Base-by-base conservation (phyloP, 2,329 filamentous ascomycete species). In the Magnaporthales sp. region DNA sequence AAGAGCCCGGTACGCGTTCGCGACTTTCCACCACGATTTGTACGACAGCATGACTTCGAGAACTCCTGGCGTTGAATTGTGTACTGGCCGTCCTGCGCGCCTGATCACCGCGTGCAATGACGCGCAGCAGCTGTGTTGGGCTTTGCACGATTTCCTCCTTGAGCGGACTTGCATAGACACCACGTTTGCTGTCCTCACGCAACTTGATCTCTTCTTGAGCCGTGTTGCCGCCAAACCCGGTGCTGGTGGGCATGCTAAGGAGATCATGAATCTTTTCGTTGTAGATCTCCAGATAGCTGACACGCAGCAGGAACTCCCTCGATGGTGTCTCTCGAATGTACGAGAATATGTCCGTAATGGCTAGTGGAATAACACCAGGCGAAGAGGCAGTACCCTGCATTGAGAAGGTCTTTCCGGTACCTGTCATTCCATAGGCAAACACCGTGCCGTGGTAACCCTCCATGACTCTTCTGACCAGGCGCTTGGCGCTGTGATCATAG, bases 121-220 rank as follows among this genome's bases (percentile, higher is more conserved):
- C 95, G 71, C 95, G 88, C 60, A 99, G 81, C 30, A 99, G 84
- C 76, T 99, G 95, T 0, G 95, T 98, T 1, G 95, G 95, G 72
- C 93, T 97, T 78, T 99, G 95, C 31, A 99, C 95, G 72, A 99
- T 99, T 76, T 99, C 95, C 78, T 99, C 95, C 77, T 97, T 98
- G 68, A 99, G 79, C 1, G 95, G 95, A 22, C 91, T 96, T 26
- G 95, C 95, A 80, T 98, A 99, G 19, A 99, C 94, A 32, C 95
- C 95, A 69, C 95, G 86, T 80, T 97, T 98, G 80, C 90, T 93
- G 77, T 99, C 95, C 78, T 99, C 95, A 24, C 95, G 90, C 67
- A 99, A 81, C 78, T 99, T 98, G 78, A 99, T 99, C 75, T 99
- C 95, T 72, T 99, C 95, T 70, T 93, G 91, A 51, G 82, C 80